A percentile compares a stretch with the other conserved stretches of the same genome.
These are phyloP conservation scores for Sporormia fimetaria DNA, from an alignment of 495 filamentous ascomycete species.

Conservation along the genomic window DNA sequence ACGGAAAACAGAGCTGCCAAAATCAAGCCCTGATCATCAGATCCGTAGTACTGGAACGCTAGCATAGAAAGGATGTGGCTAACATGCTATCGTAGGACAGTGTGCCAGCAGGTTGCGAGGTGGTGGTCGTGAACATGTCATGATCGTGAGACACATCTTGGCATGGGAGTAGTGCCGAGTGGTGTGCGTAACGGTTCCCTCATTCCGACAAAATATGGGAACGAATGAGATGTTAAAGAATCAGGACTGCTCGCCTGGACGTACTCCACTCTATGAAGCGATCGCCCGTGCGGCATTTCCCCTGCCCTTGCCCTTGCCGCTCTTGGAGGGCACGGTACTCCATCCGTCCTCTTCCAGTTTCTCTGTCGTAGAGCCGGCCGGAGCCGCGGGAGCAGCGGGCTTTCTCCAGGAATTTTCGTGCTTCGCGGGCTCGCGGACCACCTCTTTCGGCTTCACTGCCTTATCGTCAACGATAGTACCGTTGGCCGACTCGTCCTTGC, in stretches of 20 bases:
- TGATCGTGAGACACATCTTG: no score
- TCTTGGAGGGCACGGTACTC: constrained; percentile 24
- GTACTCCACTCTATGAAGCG: constrained; percentile 16
- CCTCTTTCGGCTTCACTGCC: constrained; percentile 34
- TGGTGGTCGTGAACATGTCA: no score
- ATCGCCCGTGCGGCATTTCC: constrained; percentile 18
- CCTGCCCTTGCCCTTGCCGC: constrained; percentile 9
- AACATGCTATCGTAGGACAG: no score
- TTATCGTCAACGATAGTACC: constrained; percentile 32
- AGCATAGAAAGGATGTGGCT: not conserved
- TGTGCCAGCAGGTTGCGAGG: no score
- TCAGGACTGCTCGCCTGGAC: not conserved
- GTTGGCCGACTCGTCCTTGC: constrained; percentile 27
- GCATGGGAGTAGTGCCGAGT: no score
- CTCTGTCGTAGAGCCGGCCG: constrained; percentile 16
- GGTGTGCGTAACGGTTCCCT: not conserved
- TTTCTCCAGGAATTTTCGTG: constrained; percentile 22
- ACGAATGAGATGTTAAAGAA: not conserved
- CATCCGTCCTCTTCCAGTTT: constrained; percentile 22
- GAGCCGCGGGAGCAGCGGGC: constrained; percentile 15
- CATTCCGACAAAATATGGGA: not conserved
- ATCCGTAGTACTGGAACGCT: constrained; percentile 3
- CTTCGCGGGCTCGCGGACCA: constrained; percentile 20
- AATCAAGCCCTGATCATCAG: constrained; percentile 7
- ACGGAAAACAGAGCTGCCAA: not conserved